Evolutionary conservation across 352 stramenopile genomes (phyloP).

Genomic region (Pseudoperonospora humuli): DNA sequence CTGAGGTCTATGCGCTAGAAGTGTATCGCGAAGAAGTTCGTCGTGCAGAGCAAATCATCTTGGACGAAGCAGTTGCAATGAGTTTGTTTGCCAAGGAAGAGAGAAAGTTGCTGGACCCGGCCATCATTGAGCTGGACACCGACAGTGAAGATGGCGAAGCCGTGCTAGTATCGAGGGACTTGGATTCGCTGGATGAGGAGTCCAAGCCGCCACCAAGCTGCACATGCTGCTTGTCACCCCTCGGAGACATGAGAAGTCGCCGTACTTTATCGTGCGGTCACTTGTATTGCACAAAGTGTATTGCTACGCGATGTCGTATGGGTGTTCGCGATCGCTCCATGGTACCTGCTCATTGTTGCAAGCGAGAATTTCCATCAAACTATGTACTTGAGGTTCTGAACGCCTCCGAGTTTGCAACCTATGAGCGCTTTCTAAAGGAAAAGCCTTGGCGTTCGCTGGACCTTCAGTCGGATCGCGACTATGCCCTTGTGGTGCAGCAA

Average conservation of each 20-base stretch:
- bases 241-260: conserved; percentile 11
- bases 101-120: conserved; percentile 20
- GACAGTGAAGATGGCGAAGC: conserved; percentile 14
- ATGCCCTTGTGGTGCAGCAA: conserved; percentile 29
- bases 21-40: conserved; percentile 34
- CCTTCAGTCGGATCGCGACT: conserved; percentile 56
- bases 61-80: conserved; percentile 37
- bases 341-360: conserved; percentile 63
- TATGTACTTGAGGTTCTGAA: conserved; percentile 45
- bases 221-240: conserved; percentile 23
- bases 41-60: conserved; percentile 19
- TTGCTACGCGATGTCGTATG: conserved; percentile 46
- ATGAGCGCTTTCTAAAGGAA: conserved; percentile 52
- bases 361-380: conserved; percentile 54
- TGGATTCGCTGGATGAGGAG: conserved; percentile 20
- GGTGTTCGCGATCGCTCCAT: conserved; percentile 43
- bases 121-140: conserved; percentile 1
- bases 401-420: conserved; percentile 20
- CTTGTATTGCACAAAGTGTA: conserved; percentile 52
- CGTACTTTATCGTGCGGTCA: conserved; percentile 46
- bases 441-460: conserved; percentile 36
- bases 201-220: conserved; percentile 36
- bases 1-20: conserved; percentile 29
- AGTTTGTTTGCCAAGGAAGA: conserved; percentile 42
- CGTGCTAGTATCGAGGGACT: conserved; percentile 8